Conservation (phyloP, 164 flowering plant genomes). For the Chloranthus sessilifolius region DNA sequence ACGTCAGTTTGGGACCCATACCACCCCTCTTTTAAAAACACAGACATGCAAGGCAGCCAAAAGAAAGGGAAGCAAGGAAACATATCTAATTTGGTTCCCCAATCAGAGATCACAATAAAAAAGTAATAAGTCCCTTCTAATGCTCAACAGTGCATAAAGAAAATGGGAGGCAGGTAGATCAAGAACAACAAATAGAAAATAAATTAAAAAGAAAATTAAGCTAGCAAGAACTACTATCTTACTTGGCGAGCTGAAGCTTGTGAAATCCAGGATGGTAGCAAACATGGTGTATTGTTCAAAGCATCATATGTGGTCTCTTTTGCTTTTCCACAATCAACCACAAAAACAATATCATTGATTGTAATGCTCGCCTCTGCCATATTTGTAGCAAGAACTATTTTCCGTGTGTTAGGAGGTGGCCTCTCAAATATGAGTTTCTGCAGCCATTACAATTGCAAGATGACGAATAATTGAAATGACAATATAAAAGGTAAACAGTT, state of each 20-base stretch:
- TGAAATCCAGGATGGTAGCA: constrained; percentile 98
- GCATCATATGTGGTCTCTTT: constrained; percentile 99
- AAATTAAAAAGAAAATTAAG: constrained; percentile 1
- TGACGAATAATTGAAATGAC: constrained; percentile 4
- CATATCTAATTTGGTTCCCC: no score
- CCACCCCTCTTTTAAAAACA: no score
- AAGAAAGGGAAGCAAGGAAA: no score
- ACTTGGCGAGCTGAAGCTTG: constrained; percentile 98
- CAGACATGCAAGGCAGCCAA: no score
- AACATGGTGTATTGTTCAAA: constrained; percentile 94
- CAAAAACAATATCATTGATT: constrained; percentile 92
- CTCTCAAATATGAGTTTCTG: constrained; percentile 95
- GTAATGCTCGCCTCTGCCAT: constrained; percentile 99
- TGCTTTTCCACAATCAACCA: constrained; percentile 99
- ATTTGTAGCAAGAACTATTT: constrained; percentile 94
- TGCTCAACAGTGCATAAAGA: no score
- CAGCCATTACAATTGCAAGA: constrained; percentile 11
- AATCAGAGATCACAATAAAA: no score
- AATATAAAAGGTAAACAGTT: no score
- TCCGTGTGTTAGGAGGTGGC: constrained; percentile 85
- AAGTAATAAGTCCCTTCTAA: no score
- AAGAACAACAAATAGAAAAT: no score
- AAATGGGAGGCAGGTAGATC: no score
- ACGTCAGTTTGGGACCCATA: no score
- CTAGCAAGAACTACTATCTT: no score